These are phyloP conservation scores for Helotiales sp. DNA, from an alignment of 2,329 filamentous ascomycete species.

Conservation along the genomic window DNA sequence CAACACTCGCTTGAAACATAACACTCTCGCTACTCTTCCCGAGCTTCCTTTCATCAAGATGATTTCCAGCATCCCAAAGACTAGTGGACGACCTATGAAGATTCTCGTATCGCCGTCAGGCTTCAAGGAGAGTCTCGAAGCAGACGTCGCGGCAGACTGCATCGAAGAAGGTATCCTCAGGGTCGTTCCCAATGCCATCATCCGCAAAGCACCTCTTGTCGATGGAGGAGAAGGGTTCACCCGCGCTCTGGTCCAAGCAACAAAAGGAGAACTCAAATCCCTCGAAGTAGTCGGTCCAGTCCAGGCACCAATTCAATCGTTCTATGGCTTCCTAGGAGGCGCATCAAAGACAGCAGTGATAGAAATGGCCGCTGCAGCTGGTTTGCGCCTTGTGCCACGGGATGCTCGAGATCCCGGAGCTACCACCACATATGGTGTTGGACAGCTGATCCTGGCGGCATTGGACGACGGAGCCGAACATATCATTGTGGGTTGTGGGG, in stretches of 20 bases:
- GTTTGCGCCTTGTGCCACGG: background rate
- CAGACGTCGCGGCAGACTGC: slow-evolving; percentile 8
- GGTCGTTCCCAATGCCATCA: slow-evolving; percentile 1
- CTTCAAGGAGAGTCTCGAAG: slow-evolving; percentile 10
- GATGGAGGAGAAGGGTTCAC: slow-evolving; percentile 6
- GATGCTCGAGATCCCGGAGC: background rate
- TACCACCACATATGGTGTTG: slow-evolving; percentile 1
- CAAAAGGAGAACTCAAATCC: background rate
- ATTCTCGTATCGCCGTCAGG: slow-evolving; percentile 4
- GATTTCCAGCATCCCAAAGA: background rate
- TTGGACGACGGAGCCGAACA: slow-evolving; percentile 3
- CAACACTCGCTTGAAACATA: slow-evolving; percentile 1
- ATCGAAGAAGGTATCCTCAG: slow-evolving; percentile 8
- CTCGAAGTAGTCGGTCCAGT: background rate
- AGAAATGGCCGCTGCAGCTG: slow-evolving; percentile 6
- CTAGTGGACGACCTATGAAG: background rate
- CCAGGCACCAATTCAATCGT: background rate
- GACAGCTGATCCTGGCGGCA: slow-evolving; percentile 1
- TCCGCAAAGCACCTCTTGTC: slow-evolving; percentile 8
- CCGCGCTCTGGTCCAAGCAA: slow-evolving; percentile 2
- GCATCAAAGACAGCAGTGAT: slow-evolving; percentile 6
- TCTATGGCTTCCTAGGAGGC: background rate
- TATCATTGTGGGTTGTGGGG: slow-evolving; percentile 1
- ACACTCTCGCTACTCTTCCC: background rate
- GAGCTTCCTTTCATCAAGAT: background rate